phyloP scores from a whole-genome alignment of 2,329 filamentous ascomycete species.

The Trichoderma sp. region DNA sequence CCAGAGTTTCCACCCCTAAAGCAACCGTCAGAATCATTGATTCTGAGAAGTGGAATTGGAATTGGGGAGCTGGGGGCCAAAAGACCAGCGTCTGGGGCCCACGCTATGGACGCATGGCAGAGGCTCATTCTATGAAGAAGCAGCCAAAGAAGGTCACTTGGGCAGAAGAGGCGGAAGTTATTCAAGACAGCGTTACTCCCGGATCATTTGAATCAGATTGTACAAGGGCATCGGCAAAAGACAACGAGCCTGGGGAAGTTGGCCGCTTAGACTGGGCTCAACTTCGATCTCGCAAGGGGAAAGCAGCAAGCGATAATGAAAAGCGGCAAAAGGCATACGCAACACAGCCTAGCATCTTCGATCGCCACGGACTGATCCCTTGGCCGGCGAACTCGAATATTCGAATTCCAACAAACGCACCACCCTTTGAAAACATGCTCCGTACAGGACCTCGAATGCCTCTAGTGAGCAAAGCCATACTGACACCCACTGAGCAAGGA shows the following conservation, averaged over 20 bases:
- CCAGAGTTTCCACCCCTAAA: conserved; percentile 30
- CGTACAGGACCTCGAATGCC: conserved; percentile 42
- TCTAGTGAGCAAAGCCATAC: conserved; percentile 39
- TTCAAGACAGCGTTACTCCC: neutral
- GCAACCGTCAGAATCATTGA: conserved; percentile 28
- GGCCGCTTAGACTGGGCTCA: neutral
- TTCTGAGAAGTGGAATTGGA: conserved; percentile 28
- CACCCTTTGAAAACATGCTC: conserved; percentile 44
- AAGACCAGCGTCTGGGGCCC: conserved; percentile 35
- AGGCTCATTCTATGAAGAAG: neutral
- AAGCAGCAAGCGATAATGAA: neutral
- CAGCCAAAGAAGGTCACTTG: neutral
- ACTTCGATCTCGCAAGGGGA: neutral
- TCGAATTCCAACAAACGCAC: conserved; percentile 32
- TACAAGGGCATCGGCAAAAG: neutral
- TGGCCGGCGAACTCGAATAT: conserved; percentile 27
- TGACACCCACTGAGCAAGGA: conserved; percentile 43
- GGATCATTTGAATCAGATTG: neutral
- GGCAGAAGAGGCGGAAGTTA: neutral
- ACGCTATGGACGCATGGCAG: conserved; percentile 22
- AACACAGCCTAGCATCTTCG: conserved; percentile 36
- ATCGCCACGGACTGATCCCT: conserved; percentile 11
- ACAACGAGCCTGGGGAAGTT: neutral
- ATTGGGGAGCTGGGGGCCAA: conserved; percentile 32
- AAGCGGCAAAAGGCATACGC: conserved; percentile 30